Conservation (phyloP, 805 yeast species). For the Zygotorulaspora danielsina region DNA sequence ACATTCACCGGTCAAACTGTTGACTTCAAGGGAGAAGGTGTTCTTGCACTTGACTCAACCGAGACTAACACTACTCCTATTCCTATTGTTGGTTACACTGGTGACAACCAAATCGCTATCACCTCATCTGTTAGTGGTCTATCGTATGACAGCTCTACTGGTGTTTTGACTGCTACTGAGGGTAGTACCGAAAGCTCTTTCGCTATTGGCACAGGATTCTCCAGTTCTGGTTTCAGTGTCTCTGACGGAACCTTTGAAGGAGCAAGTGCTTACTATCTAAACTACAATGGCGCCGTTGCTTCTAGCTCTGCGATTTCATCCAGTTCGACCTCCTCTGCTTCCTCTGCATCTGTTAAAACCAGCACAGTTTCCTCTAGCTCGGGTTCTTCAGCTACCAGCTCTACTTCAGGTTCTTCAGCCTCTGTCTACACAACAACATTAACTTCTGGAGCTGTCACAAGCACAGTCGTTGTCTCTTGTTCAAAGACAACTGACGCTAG, state of each 20-base stretch:
- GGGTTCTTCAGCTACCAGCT: not conserved
- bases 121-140: conserved; percentile 4
- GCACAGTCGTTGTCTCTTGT: conserved; percentile 7
- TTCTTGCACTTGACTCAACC: conserved; percentile 5
- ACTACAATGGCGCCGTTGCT: not conserved
- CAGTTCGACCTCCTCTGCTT: not conserved
- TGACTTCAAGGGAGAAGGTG: conserved; percentile 3
- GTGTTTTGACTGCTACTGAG: conserved; percentile 4
- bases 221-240: not conserved
- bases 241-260: conserved; percentile 1
- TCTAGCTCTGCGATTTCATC: not conserved
- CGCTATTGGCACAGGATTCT: conserved; percentile 1
- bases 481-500: conserved; percentile 3
- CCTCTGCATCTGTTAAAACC: not conserved
- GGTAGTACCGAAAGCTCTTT: conserved; percentile 1
- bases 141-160: conserved; percentile 1
- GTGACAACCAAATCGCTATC: conserved; percentile 3
- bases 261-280: not conserved
- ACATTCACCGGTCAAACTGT: conserved; percentile 9
- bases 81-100: conserved; percentile 5
- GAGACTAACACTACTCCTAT: conserved; percentile 2
- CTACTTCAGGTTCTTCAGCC: not conserved
- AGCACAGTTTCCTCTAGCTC: not conserved
- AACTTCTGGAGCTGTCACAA: conserved; percentile 1
- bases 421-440: conserved; percentile 7